Base-by-base conservation (phyloP, 306 rosid species). In the peach (Prunus persica) region DNA sequence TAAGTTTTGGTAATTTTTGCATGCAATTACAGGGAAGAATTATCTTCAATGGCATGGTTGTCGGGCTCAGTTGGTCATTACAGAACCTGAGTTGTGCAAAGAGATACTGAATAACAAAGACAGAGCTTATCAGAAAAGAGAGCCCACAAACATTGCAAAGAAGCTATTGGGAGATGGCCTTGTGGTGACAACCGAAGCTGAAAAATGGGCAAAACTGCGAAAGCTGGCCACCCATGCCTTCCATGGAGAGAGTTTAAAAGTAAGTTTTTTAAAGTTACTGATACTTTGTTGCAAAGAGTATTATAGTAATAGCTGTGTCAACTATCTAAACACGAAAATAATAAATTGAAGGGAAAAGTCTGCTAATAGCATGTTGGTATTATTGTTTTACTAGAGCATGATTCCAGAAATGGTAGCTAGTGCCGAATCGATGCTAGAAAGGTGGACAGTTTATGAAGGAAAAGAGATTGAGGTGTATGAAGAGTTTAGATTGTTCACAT, bases 81-180 rank as follows among this genome's bases (percentile, higher is more conserved):
- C 55, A 14, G 87, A 86, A 52, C 79, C 83, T 4, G 85, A 67
- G 22, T 49, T 78, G 66, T 69, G 74, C 65, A 83, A 65, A 25
- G 87, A 83, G 71, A 56, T 83, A 8, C 20, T 86, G 27, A 28
- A 28, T 3, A 70, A 83, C 62, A 78, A 55, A 75, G 73, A 75
- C 3, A 27, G 38, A 55, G 58, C 50, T 22, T 78, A 64, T 56
- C 58, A 67, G 32, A 83, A 83, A 67, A 27, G 34, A 16, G n/a
- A 6, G 8, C 12, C 38, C 3, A n/a, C 2, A 13, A 14, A 20
- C 19, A 45, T 34, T 46, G 2, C 52, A 2, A 64, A 69, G 73
- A 86, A 69, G 69, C 74, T 86, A 32, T 25, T 86, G 5, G 85
- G 87, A 63, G 78, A 83, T 78, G 87, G 89, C 1, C 87, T 86